A percentile compares a stretch with the other conserved stretches of the same genome.
These are phyloP conservation scores for Globisporangium yorkense DNA, from an alignment of 352 stramenopile species.

Conservation along the genomic window DNA sequence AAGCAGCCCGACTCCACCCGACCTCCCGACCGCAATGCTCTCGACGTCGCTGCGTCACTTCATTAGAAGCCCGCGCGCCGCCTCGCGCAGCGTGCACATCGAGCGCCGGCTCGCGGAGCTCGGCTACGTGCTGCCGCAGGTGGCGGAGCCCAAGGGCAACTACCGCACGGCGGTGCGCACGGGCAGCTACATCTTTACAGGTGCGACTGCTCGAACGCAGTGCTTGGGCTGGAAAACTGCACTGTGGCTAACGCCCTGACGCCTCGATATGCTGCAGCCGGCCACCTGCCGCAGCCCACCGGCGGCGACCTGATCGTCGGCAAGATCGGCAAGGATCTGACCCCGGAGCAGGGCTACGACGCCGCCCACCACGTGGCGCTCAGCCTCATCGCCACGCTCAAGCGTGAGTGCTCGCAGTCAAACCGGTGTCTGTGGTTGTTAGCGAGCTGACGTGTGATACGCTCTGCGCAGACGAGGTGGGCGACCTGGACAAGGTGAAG, in stretches of 20 bases:
- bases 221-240: no score
- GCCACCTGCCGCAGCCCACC: slow-evolving; percentile 47
- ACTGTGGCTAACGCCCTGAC: neutral
- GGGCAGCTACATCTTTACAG: slow-evolving; percentile 73
- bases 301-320: slow-evolving; percentile 64
- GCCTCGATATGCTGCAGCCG: slow-evolving; percentile 23
- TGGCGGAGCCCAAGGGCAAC: slow-evolving; percentile 62
- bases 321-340: slow-evolving; percentile 80
- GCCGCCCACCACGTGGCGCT: slow-evolving; percentile 75
- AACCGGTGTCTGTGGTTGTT: neutral
- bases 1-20: neutral
- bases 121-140: slow-evolving; percentile 57
- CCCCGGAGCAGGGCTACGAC: slow-evolving; percentile 79
- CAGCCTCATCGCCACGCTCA: slow-evolving; percentile 83
- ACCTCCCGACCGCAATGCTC: slow-evolving; percentile 10
- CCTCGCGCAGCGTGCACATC: slow-evolving; percentile 63
- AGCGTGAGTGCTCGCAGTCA: slow-evolving; percentile 31
- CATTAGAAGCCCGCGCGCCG: slow-evolving; percentile 12
- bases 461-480: slow-evolving; percentile 34
- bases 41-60: slow-evolving; percentile 23
- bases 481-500: slow-evolving; percentile 86
- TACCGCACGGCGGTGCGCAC: slow-evolving; percentile 55
- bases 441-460: neutral
- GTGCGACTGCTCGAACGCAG: slow-evolving; percentile 49
- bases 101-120: slow-evolving; percentile 64